Evolutionary conservation across 2,329 filamentous ascomycete genomes (phyloP).

Genomic region (Lasiodiplodia theobromae): DNA sequence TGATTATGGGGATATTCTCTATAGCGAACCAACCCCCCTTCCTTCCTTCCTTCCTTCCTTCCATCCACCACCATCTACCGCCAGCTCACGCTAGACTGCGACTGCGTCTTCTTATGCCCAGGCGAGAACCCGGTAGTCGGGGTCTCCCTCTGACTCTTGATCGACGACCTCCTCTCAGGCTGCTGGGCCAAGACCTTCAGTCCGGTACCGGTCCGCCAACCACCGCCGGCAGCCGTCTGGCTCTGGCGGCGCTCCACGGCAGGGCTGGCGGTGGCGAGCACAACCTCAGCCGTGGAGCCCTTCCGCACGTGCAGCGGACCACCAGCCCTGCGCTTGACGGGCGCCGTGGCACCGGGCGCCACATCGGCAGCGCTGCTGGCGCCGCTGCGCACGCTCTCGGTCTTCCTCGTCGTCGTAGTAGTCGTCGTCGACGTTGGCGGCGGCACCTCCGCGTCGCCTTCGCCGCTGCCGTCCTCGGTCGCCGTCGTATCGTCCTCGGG

Average conservation of each 20-base stretch:
- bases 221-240: background rate
- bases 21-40: background rate
- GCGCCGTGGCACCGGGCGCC: background rate
- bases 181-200: conserved; percentile 10
- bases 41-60: too few species aligned
- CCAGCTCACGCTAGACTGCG: conserved; percentile 18
- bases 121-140: background rate
- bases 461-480: background rate
- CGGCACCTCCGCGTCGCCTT: too few species aligned
- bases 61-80: background rate
- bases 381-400: background rate
- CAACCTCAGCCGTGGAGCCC: background rate
- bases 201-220: background rate
- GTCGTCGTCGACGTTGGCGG: too few species aligned
- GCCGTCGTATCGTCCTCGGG: too few species aligned
- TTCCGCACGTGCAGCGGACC: conserved; percentile 8
- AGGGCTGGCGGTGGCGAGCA: background rate
- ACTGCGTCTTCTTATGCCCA: conserved; percentile 8
- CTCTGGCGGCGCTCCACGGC: background rate
- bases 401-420: background rate
- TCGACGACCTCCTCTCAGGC: background rate
- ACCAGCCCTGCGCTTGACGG: background rate
- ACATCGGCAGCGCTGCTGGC: background rate
- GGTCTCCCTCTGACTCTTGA: conserved; percentile 4
- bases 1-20: background rate